These are phyloP conservation scores for Raffaelea deltoideospora DNA, from an alignment of 2,329 filamentous ascomycete genomes.

Conservation along the genomic window DNA sequence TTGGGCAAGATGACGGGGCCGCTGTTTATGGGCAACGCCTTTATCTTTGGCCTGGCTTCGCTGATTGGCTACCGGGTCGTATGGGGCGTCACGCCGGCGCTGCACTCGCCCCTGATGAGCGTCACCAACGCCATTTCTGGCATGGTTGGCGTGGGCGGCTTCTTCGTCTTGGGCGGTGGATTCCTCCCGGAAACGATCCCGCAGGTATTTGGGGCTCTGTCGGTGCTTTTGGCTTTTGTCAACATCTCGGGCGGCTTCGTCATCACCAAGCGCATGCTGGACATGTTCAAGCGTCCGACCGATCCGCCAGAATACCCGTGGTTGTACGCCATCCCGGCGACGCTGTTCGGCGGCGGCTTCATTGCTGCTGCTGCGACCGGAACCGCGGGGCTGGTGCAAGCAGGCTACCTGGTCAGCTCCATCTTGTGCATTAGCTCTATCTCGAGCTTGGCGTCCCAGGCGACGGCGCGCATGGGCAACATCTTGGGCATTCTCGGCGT, in stretches of 20 bases:
- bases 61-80: conserved; percentile 79
- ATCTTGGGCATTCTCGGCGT: conserved; percentile 79
- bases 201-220: conserved; percentile 61
- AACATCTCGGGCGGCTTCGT: conserved; percentile 84
- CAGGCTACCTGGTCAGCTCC: conserved; percentile 74
- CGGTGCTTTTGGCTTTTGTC: conserved; percentile 73
- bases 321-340: conserved; percentile 66
- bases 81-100: conserved; percentile 70
- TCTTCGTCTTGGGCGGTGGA: conserved; percentile 80
- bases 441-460: conserved; percentile 66
- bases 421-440: conserved; percentile 75
- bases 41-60: conserved; percentile 71
- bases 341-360: conserved; percentile 68
- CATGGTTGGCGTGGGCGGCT: conserved; percentile 77
- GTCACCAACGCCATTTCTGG: conserved; percentile 86
- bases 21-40: conserved; percentile 75
- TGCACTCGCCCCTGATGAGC: conserved; percentile 83
- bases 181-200: conserved; percentile 64
- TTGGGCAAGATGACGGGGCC: conserved; percentile 71
- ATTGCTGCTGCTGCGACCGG: conserved; percentile 67
- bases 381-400: conserved; percentile 71
- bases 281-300: conserved; percentile 78
- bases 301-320: conserved; percentile 81
- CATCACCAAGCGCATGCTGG: conserved; percentile 84
- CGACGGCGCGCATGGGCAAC: conserved; percentile 73